Evolutionary conservation across 1,284 basidiomycete genomes (phyloP), one percentile per base, ranked within the genome.

Genomic region (Austroboletus olivaceoglutinosus): DNA sequence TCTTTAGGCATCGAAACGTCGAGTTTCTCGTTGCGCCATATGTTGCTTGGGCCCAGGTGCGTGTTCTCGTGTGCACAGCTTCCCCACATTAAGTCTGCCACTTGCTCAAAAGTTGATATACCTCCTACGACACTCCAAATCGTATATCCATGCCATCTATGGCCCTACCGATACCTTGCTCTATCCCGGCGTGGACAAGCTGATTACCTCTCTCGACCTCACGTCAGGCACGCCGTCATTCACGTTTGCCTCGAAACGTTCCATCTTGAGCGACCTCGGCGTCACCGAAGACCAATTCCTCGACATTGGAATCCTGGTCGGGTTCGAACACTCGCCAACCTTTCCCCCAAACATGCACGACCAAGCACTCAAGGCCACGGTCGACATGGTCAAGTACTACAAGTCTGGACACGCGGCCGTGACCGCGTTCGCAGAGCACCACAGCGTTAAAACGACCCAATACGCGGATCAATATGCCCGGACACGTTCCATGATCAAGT

Each of bases 11-110:
- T 72, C 80, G 96, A 39, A 92, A 93, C 62, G 93, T 98, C 57
- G 96, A 99, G 73, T 98, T 95, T 68, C 79, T 99, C 42, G 85
- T 98, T 55, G 95, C 97, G 34, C 96, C 96, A 10, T 99, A 99
- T 71, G 77, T 93, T 45, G 86, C 93, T 38, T 91, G 90, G 81
- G 91, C 94, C 39, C 96, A 98, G 81, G 93, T 94, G 70, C 62
- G 72, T 38, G 33, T 70, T 62, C 45, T 47, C 22, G 22, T 11
- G 15, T 50, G 29, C 43, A 37, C 27, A 33, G 44, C 53, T 34
- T 52, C 34, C 64, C 37, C 48, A 30, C 44, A 47, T 55, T 43
- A 40, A 40, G 36, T 40, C 62, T 15, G 64, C 29, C 15, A 18
- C n/a, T 30, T 48, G 48, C 47, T 45, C 46, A 11, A 45, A 66